Percentiles rank a stretch among this genome's conserved stretches.
These are phyloP conservation scores for Zea luxurians DNA, from an alignment of 176 grass and related monocot species.

Conservation along the genomic window DNA sequence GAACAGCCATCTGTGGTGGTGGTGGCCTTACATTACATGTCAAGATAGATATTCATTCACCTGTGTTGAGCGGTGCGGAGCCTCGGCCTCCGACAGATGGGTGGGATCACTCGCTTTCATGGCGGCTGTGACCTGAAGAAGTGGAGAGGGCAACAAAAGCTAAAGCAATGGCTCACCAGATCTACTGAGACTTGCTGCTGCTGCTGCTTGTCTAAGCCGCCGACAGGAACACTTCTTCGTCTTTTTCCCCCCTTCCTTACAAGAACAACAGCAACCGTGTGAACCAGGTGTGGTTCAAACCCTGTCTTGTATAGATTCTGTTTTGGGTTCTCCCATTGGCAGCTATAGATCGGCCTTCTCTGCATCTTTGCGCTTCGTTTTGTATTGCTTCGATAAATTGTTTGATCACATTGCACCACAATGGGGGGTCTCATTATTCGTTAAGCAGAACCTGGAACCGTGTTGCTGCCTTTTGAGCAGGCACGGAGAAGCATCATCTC, in stretches of 20 bases:
- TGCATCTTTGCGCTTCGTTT: neutral
- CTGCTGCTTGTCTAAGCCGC: neutral
- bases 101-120: conserved; percentile 36
- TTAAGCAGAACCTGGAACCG: conserved; percentile 32
- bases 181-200: conserved; percentile 10
- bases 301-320: neutral
- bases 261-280: conserved; percentile 34
- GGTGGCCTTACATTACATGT: conserved; percentile 32
- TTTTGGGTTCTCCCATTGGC: neutral
- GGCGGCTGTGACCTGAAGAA: conserved; percentile 38
- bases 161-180: conserved; percentile 34
- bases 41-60: too few relatives aligned
- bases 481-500: conserved; percentile 29
- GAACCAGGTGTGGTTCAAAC: conserved; percentile 35
- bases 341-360: conserved; percentile 8
- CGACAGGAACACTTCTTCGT: neutral
- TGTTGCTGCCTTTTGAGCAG: conserved; percentile 36
- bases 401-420: conserved; percentile 3
- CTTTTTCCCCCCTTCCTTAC: neutral
- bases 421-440: conserved; percentile 29
- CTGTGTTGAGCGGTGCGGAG: too few relatives aligned
- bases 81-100: conserved; percentile 30
- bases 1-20: conserved; percentile 33
- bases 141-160: conserved; percentile 33
- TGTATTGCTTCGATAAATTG: neutral